These are phyloP conservation scores for Fusarium nematophilum DNA, from an alignment of 2,329 filamentous ascomycete species.

Conservation along the genomic window DNA sequence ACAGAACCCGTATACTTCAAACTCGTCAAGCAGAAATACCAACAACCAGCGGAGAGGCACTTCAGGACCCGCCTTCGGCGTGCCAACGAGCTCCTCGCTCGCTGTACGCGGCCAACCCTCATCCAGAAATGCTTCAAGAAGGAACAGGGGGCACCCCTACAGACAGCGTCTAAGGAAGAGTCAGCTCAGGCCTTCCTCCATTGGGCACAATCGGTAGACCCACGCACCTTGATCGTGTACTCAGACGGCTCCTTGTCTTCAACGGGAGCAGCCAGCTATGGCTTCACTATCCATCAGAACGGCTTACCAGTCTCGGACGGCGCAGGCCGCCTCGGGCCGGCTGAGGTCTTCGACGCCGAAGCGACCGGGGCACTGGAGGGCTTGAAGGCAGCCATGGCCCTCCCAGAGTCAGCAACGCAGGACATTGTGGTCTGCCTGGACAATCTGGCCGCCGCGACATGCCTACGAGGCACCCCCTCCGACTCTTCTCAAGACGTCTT, in stretches of 20 bases:
- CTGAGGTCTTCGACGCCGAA: slow-evolving; percentile 2
- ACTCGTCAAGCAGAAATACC: slow-evolving; percentile 18
- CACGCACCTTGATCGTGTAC: background rate
- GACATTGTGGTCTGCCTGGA: slow-evolving; percentile 2
- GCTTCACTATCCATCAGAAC: slow-evolving; percentile 1
- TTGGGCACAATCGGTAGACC: background rate
- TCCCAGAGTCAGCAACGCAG: background rate
- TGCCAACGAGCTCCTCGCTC: slow-evolving; percentile 12
- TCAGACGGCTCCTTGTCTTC: background rate
- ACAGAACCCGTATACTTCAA: background rate
- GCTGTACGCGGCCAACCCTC: slow-evolving; percentile 4
- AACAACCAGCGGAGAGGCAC: background rate
- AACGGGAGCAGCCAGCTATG: too few relatives aligned
- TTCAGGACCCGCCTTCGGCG: slow-evolving; percentile 9
- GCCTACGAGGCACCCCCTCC: too few relatives aligned
- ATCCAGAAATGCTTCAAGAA: background rate
- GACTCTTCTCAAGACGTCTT: too few relatives aligned
- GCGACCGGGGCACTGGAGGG: slow-evolving; percentile 1
- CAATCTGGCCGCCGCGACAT: background rate
- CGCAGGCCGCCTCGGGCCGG: background rate
- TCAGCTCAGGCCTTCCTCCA: background rate
- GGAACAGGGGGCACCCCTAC: background rate
- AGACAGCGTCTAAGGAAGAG: too few relatives aligned
- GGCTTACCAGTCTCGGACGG: background rate
- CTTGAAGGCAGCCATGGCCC: background rate